phyloP scores from a whole-genome alignment of 768 basidiomycete genomes.

The Paxillus rubicundulus region DNA sequence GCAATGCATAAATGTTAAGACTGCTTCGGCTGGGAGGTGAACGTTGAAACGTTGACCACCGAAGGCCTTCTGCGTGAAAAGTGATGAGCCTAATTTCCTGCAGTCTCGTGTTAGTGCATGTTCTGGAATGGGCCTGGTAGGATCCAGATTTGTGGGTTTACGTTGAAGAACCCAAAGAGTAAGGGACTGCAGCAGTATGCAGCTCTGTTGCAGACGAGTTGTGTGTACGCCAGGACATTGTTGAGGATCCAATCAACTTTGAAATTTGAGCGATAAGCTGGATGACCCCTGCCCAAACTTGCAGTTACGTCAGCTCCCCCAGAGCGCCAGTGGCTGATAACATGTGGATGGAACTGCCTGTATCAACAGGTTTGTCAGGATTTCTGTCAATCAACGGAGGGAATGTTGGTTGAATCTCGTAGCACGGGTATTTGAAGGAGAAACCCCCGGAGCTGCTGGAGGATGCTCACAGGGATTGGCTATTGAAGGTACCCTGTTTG shows the following conservation, averaged over 20 bases:
- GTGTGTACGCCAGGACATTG: constrained; percentile 27
- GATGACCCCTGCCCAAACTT: constrained; percentile 36
- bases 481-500: constrained; percentile 43
- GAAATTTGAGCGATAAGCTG: constrained; percentile 43
- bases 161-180: constrained; percentile 19
- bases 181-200: constrained; percentile 41
- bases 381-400: background rate
- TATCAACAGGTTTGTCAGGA: constrained; percentile 34
- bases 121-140: constrained; percentile 1
- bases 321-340: constrained; percentile 30
- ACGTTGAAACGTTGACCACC: too few species aligned
- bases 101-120: too few species aligned
- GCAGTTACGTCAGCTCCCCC: constrained; percentile 31
- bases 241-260: background rate
- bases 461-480: constrained; percentile 37
- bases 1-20: too few species aligned
- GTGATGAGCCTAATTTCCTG: too few species aligned
- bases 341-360: constrained; percentile 34
- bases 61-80: too few species aligned
- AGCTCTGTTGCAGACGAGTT: constrained; percentile 26
- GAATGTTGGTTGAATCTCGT: background rate
- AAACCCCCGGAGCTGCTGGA: constrained; percentile 42
- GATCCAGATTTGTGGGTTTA: constrained; percentile 29
- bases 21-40: too few species aligned
- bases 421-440: constrained; percentile 43